Evolutionary conservation across 2,329 filamentous ascomycete genomes (phyloP).

Genomic region (Cladosporium sp.): DNA sequence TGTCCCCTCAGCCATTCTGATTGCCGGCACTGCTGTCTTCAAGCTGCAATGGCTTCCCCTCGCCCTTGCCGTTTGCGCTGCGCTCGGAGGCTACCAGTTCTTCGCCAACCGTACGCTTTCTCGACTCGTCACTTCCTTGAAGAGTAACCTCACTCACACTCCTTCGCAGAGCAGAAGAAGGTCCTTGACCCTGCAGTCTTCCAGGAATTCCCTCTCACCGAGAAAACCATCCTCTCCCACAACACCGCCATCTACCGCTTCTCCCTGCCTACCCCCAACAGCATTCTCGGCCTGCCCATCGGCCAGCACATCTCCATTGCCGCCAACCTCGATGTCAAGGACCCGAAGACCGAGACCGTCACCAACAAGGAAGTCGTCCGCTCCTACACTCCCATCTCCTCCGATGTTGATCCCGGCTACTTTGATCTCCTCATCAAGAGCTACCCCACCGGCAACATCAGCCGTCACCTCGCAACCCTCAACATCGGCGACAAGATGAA

Average conservation of each 20-base stretch:
- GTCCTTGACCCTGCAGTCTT: conserved; percentile 83
- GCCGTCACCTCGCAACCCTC: conserved; percentile 80
- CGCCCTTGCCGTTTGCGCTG: conserved; percentile 62
- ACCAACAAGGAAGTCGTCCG: conserved; percentile 78
- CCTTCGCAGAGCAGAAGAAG: conserved; percentile 63
- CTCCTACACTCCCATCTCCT: conserved; percentile 88
- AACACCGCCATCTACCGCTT: conserved; percentile 99
- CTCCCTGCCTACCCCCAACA: conserved; percentile 68
- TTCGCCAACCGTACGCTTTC: conserved; percentile 58
- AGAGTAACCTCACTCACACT: conserved; percentile 11
- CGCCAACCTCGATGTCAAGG: conserved; percentile 68
- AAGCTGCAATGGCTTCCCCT: conserved; percentile 74
- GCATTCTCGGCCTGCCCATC: conserved; percentile 92
- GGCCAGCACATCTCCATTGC: conserved; percentile 98
- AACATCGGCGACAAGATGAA: conserved; percentile 82
- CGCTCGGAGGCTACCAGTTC: conserved; percentile 68
- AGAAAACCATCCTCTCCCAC: conserved; percentile 95
- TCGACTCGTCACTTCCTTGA: not conserved
- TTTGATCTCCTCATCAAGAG: conserved; percentile 98
- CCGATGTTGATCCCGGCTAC: conserved; percentile 82
- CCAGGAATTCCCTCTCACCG: conserved; percentile 87
- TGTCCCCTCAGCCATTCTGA: conserved; percentile 73
- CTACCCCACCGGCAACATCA: conserved; percentile 96
- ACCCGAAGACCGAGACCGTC: conserved; percentile 60
- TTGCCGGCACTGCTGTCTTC: conserved; percentile 71